Evolutionary conservation across 148 eudicot genomes (phyloP).

Genomic region (Fallopia convolvulus): DNA sequence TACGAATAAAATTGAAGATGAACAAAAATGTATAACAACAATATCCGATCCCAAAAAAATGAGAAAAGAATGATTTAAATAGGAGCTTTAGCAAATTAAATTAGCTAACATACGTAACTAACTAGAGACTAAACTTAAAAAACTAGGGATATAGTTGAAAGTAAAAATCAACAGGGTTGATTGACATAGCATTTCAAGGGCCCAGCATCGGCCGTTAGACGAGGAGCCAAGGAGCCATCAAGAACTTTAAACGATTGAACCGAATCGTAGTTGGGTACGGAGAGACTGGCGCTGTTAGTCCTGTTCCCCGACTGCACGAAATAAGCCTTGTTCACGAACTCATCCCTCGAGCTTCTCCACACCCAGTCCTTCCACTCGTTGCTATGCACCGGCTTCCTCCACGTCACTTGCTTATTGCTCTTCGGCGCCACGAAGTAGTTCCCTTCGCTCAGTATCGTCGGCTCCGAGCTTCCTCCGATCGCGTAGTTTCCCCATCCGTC

Average conservation of each 20-base stretch:
- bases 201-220: neutral
- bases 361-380: neutral
- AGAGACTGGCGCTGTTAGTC: neutral
- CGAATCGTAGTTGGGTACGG: neutral
- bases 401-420: neutral
- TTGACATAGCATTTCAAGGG: neutral
- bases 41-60: no score
- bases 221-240: neutral
- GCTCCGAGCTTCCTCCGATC: neutral
- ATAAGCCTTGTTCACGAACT: neutral
- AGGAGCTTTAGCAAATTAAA: no score
- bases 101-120: no score
- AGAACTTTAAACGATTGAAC: neutral
- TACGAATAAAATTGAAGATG: no score
- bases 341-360: neutral
- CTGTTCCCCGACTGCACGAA: neutral
- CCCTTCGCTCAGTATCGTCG: neutral
- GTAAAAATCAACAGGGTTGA: neutral
- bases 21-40: no score
- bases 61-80: no score
- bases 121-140: no score
- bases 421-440: conserved; percentile 4
- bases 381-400: neutral
- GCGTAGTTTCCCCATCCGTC: neutral
- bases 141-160: no score